Evolutionary conservation across 306 rosid genomes (phyloP).

Genomic region (Acacia melanoxylon): DNA sequence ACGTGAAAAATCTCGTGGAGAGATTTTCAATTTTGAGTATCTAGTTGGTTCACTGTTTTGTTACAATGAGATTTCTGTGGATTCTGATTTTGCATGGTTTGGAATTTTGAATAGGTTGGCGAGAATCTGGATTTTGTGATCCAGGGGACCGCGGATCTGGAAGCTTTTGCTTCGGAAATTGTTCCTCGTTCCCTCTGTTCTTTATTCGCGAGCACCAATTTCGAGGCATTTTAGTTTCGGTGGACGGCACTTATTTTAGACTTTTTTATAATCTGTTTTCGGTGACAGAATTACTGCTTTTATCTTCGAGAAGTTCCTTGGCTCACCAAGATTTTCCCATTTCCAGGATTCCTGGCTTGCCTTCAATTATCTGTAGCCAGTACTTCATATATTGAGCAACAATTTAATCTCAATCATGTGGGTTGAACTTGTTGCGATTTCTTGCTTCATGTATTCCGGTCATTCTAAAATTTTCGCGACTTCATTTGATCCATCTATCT

Average conservation of each 20-base stretch:
- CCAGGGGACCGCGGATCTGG: background rate
- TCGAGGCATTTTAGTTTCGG: background rate
- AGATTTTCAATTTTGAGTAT: background rate
- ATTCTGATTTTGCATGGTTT: background rate
- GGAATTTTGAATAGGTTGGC: background rate
- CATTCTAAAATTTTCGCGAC: background rate
- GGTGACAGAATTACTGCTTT: background rate
- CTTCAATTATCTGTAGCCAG: background rate
- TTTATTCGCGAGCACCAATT: background rate
- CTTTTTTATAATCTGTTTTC: background rate
- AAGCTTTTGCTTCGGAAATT: background rate
- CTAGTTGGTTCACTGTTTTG: background rate
- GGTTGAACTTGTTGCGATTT: background rate
- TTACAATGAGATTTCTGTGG: background rate
- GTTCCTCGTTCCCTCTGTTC: background rate
- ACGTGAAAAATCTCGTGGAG: background rate
- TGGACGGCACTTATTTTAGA: background rate
- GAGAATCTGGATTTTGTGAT: slow-evolving; percentile 1
- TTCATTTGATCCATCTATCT: background rate
- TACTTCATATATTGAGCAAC: background rate
- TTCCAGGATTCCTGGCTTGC: background rate
- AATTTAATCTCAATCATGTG: slow-evolving; percentile 1
- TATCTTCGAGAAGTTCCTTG: background rate
- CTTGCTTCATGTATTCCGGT: background rate
- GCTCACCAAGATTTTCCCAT: background rate